These are phyloP conservation scores for Litsea cubeba DNA, from an alignment of 164 flowering plant species.

Conservation along the genomic window DNA sequence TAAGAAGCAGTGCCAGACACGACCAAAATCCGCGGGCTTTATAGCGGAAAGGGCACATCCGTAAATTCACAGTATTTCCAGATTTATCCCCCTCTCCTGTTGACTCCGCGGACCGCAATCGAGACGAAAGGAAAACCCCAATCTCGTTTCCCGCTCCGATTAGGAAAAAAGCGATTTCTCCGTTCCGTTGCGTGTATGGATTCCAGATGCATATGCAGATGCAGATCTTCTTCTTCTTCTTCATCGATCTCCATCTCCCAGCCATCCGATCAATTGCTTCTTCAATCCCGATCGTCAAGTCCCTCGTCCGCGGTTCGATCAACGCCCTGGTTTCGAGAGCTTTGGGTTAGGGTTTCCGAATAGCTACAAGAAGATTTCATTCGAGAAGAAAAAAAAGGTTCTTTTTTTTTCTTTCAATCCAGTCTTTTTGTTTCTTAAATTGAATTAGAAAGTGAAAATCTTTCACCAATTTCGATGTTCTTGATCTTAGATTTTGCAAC, in stretches of 20 bases:
- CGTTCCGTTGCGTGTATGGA: slow-evolving; percentile 4
- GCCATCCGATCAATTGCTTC: background rate
- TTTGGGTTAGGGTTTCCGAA: slow-evolving; percentile 17
- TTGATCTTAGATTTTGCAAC: background rate
- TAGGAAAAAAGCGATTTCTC: too few relatives aligned
- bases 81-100: background rate
- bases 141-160: background rate
- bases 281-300: slow-evolving; percentile 14
- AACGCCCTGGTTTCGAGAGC: slow-evolving; percentile 29
- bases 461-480: background rate
- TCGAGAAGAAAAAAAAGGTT: background rate
- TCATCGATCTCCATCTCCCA: slow-evolving; percentile 6
- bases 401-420: background rate
- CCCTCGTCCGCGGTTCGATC: slow-evolving; percentile 14
- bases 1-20: too few relatives aligned
- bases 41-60: too few relatives aligned
- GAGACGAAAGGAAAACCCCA: background rate
- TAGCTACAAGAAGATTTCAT: slow-evolving; percentile 7
- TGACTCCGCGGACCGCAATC: background rate
- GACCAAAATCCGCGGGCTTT: too few relatives aligned
- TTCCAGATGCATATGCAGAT: background rate
- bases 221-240: slow-evolving; percentile 17
- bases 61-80: too few relatives aligned
- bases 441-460: too few relatives aligned
- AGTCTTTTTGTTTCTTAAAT: too few relatives aligned